A percentile compares a stretch with the other conserved stretches of the same genome.
These are phyloP conservation scores for Nemania serpens DNA, from an alignment of 2,329 filamentous ascomycete species.

Conservation along the genomic window DNA sequence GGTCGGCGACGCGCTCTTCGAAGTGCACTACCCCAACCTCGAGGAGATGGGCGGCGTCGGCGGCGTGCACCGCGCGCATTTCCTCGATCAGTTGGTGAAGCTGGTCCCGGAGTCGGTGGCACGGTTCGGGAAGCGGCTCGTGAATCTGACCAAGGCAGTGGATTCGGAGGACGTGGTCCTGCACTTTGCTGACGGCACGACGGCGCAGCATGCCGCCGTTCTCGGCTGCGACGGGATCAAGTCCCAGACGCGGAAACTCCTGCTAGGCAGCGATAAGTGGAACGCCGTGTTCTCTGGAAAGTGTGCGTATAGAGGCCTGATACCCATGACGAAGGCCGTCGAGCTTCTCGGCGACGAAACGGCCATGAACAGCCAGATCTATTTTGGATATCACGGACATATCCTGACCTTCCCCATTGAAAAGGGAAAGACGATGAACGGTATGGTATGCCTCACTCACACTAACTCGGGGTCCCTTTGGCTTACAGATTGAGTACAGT, in stretches of 20 bases:
- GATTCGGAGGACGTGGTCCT: constrained; percentile 32
- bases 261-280: constrained; percentile 50
- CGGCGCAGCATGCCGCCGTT: constrained; percentile 47
- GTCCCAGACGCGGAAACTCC: constrained; percentile 55
- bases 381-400: constrained; percentile 57
- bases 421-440: constrained; percentile 38
- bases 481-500: constrained; percentile 24
- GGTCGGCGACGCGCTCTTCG: constrained; percentile 33
- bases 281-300: constrained; percentile 46
- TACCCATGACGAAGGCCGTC: constrained; percentile 57
- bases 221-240: constrained; percentile 71
- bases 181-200: constrained; percentile 47
- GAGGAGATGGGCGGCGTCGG: constrained; percentile 21
- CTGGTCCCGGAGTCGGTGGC: constrained; percentile 43
- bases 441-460: constrained; percentile 15
- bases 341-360: constrained; percentile 51
- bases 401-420: constrained; percentile 61
- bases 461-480: neutral
- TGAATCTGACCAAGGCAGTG: constrained; percentile 38
- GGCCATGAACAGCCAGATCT: constrained; percentile 36
- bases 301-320: constrained; percentile 52
- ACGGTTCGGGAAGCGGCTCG: constrained; percentile 44
- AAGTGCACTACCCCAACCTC: constrained; percentile 27
- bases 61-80: constrained; percentile 45
- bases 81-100: constrained; percentile 47